These are phyloP conservation scores for Pichia deserticola DNA, from an alignment of 805 yeast species.

Conservation along the genomic window DNA sequence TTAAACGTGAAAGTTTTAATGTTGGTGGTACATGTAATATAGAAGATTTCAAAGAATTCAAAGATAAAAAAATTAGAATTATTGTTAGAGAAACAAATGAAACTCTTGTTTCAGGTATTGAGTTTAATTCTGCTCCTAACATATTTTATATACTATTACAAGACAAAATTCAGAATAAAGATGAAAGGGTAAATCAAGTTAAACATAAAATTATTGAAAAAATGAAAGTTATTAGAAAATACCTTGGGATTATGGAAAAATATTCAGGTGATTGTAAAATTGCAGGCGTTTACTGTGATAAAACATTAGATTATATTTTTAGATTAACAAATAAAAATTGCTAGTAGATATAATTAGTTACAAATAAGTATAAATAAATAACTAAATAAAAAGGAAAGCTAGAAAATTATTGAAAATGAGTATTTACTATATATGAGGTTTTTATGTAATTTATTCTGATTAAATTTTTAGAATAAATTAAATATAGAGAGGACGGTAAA, in stretches of 20 bases:
- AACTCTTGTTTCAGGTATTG: constrained; percentile 6
- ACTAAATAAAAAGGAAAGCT: too few species aligned
- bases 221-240: constrained; percentile 15
- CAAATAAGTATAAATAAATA: too few species aligned
- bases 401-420: neutral
- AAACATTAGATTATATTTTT: constrained; percentile 14
- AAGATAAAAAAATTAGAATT: neutral
- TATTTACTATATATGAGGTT: too few species aligned
- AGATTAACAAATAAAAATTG: neutral
- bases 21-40: neutral
- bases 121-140: constrained; percentile 3
- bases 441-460: too few species aligned
- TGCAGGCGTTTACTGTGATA: constrained; percentile 16
- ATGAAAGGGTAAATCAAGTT: neutral
- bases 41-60: neutral
- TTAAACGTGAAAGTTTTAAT: constrained; percentile 2
- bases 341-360: neutral
- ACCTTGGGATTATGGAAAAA: constrained; percentile 15
- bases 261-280: constrained; percentile 17
- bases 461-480: too few species aligned
- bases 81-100: neutral
- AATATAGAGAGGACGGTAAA: too few species aligned
- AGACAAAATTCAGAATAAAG: neutral
- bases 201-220: constrained; percentile 12
- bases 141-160: neutral